Percentiles rank a stretch among this genome's conserved stretches.
Evolutionary conservation across 1,284 basidiomycete genomes (phyloP).

Genomic region (Malassezia obtusa): DNA sequence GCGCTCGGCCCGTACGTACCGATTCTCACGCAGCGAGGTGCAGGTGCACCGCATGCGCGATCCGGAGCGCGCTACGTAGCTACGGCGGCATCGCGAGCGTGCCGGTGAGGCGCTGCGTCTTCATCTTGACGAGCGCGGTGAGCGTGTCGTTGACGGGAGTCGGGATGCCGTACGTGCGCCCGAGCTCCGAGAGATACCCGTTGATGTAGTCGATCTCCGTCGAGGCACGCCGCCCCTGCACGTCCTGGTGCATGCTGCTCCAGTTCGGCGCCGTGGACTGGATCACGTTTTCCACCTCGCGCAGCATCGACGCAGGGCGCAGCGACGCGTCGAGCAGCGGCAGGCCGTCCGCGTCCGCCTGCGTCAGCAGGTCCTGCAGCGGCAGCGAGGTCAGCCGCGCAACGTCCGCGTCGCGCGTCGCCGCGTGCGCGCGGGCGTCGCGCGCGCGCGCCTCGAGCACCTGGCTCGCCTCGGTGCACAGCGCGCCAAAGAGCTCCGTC

Average conservation of each 20-base stretch:
- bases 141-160: conserved; percentile 61
- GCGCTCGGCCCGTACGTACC: conserved; percentile 8
- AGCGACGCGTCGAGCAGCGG: conserved; percentile 31
- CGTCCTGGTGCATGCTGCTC: conserved; percentile 37
- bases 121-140: conserved; percentile 57
- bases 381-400: conserved; percentile 10
- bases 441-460: conserved; percentile 33
- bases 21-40: conserved; percentile 16
- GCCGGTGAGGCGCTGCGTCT: conserved; percentile 34
- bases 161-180: conserved; percentile 56
- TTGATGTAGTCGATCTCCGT: conserved; percentile 61
- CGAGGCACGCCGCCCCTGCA: conserved; percentile 22
- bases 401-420: conserved; percentile 3
- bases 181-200: conserved; percentile 68
- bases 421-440: conserved; percentile 17
- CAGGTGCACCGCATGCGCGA: conserved; percentile 19
- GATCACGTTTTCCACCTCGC: conserved; percentile 29
- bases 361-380: conserved; percentile 17
- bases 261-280: conserved; percentile 31
- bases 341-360: conserved; percentile 18
- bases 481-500: conserved; percentile 26
- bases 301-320: conserved; percentile 26
- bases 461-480: conserved; percentile 32
- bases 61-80: conserved; percentile 16
- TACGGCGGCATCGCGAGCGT: conserved; percentile 5